Base-by-base conservation (phyloP, 1,284 basidiomycete genomes). In the Taiwanofungus camphoratus region DNA sequence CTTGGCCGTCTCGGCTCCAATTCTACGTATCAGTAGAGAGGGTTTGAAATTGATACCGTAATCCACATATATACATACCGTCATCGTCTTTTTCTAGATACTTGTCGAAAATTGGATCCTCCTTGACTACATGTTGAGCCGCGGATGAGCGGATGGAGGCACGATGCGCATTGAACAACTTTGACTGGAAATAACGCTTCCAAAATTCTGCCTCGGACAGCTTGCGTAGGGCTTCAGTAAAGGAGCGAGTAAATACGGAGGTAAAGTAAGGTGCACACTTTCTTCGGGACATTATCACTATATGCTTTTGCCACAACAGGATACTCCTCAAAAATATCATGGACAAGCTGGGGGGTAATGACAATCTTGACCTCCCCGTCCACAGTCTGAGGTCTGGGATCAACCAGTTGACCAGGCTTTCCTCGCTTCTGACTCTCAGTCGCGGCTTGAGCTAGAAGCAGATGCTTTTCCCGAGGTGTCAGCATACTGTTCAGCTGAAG, bases 281-380 rank as follows among this genome's bases (percentile, higher is more conserved):
- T 86, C 45, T 67, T 73, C 1, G 94, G 94, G 0, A 99, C 95
- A 53, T 94, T 92, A 58, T 96, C 93, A 46, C 74, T 84, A 60
- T 95, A 97, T 1, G 93, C 94, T 58, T 82, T 87, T 37, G 86
- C 82, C 5, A 99, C 91, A 24, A 97, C 86, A 2, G 96, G 95
- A 59, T 94, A 98, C 69, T 97, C 94, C 54, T 97, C 93, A 57
- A 99, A 99, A 36, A 99, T 92, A 58, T 98, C 94, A 53, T 89
- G 81, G 30, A 95, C 88, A 29, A 97, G 73, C 62, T 95, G 92
- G 5, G 91, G 90, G 2, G 93, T 95, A 47, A 99, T 85, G 53
- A 86, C 81, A 50, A 98, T 93, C 60, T 86, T 91, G 59, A 92
- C 79, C 60, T 92, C 84, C 29, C 88, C 88, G 41, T 87, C 80